These are phyloP conservation scores for Vitis riparia DNA, from an alignment of 164 flowering plant species.

Conservation along the genomic window DNA sequence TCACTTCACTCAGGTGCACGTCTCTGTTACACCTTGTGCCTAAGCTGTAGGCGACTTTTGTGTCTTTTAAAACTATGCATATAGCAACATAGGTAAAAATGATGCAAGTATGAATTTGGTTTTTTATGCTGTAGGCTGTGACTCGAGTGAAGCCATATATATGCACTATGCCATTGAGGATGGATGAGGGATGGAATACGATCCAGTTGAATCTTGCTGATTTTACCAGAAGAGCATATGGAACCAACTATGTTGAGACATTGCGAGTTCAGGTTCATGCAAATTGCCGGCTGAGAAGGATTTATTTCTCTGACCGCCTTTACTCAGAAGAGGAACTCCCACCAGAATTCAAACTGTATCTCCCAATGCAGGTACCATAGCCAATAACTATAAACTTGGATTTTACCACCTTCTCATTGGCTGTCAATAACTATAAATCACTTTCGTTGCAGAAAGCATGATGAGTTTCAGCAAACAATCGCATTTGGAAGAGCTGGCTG, in stretches of 20 bases:
- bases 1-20: too few species aligned
- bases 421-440: neutral
- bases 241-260: constrained; percentile 96
- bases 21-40: too few species aligned
- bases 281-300: constrained; percentile 91
- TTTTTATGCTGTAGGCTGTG: constrained; percentile 49
- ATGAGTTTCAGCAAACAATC: neutral
- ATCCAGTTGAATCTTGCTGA: constrained; percentile 94
- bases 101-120: neutral
- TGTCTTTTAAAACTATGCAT: neutral
- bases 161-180: constrained; percentile 95
- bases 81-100: neutral
- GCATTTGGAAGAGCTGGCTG: too few species aligned
- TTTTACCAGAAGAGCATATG: constrained; percentile 89
- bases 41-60: too few species aligned
- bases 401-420: neutral
- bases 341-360: constrained; percentile 94
- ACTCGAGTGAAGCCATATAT: constrained; percentile 97
- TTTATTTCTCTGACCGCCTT: constrained; percentile 91
- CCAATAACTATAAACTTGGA: neutral
- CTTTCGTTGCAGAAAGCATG: constrained; percentile 6
- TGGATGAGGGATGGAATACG: constrained; percentile 99
- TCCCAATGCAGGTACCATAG: constrained; percentile 76
- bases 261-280: constrained; percentile 98
- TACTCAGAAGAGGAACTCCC: constrained; percentile 99